phyloP scores from a whole-genome alignment of 371 early-diverging fungal genomes.

The Haplosporangium sp. region DNA sequence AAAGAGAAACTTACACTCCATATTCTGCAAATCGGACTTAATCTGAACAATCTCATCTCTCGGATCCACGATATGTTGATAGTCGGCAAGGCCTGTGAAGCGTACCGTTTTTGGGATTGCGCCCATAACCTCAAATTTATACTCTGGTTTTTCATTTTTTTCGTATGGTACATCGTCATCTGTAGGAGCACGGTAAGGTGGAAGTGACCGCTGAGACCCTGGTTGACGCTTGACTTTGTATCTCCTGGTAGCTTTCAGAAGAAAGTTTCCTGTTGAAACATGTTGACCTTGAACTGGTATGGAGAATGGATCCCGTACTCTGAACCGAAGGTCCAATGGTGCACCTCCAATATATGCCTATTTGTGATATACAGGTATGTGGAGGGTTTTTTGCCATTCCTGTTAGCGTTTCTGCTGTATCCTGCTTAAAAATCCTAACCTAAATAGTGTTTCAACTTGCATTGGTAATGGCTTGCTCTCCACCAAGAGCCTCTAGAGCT shows the following conservation, averaged over 20 bases:
- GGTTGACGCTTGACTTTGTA: conserved; percentile 47
- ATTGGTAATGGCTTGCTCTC: conserved; percentile 43
- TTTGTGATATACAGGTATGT: background rate
- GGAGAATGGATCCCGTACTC: conserved; percentile 41
- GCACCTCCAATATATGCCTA: conserved; percentile 53
- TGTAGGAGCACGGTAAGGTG: conserved; percentile 35
- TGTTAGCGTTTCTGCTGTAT: background rate
- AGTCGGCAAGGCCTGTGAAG: conserved; percentile 47
- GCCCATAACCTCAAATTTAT: conserved; percentile 28
- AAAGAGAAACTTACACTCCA: conserved; percentile 36
- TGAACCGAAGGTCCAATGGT: conserved; percentile 39
- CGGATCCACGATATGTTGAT: conserved; percentile 47
- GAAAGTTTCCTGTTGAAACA: conserved; percentile 34
- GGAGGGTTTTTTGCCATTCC: background rate
- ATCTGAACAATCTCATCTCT: conserved; percentile 33
- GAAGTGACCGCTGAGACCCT: conserved; percentile 31
- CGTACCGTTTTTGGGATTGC: conserved; percentile 34
- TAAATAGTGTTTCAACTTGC: conserved; percentile 12
- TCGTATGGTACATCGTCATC: conserved; percentile 36
- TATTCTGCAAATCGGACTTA: conserved; percentile 39
- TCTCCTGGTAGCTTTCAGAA: conserved; percentile 43
- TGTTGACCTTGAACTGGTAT: conserved; percentile 50
- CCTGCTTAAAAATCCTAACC: background rate
- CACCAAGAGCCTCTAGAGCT: conserved; percentile 39
- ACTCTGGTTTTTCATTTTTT: conserved; percentile 34